These are phyloP conservation scores for Akebia trifoliata DNA, from an alignment of 164 flowering plant species.

Conservation along the genomic window DNA sequence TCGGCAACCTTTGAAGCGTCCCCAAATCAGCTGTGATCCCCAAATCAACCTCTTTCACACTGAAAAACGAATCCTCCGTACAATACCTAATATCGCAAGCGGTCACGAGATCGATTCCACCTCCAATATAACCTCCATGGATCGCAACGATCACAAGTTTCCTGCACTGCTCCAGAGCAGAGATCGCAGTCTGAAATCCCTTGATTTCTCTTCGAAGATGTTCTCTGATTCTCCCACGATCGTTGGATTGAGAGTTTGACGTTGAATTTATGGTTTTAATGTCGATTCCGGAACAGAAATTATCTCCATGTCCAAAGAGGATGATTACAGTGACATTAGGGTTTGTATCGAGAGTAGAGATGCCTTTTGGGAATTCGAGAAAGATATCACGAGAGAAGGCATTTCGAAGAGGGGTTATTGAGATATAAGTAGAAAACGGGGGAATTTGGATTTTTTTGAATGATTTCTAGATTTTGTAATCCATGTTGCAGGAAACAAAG, in stretches of 20 bases:
- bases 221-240: constrained; percentile 57
- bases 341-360: constrained; percentile 59
- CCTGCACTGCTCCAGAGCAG: constrained; percentile 71
- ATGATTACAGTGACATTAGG: constrained; percentile 56
- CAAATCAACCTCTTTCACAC: constrained; percentile 88
- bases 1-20: constrained; percentile 83
- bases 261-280: constrained; percentile 29
- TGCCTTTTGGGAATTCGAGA: constrained; percentile 68
- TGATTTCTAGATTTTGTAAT: constrained; percentile 29
- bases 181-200: constrained; percentile 55
- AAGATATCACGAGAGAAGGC: constrained; percentile 77
- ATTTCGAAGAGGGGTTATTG: constrained; percentile 53
- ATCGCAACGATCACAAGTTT: constrained; percentile 73
- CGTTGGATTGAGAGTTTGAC: constrained; percentile 13
- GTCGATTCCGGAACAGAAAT: constrained; percentile 92
- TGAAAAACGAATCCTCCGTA: constrained; percentile 52
- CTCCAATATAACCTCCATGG: constrained; percentile 84
- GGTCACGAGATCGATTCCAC: constrained; percentile 68
- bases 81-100: constrained; percentile 86
- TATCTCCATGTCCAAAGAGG: constrained; percentile 50
- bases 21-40: constrained; percentile 83
- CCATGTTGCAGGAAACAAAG: constrained; percentile 8
- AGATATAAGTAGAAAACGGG: constrained; percentile 44
- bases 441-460: constrained; percentile 16
- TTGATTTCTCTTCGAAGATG: constrained; percentile 53